Conservation (phyloP, 306 rosid species). For the Trichosanthes cucumerina region DNA sequence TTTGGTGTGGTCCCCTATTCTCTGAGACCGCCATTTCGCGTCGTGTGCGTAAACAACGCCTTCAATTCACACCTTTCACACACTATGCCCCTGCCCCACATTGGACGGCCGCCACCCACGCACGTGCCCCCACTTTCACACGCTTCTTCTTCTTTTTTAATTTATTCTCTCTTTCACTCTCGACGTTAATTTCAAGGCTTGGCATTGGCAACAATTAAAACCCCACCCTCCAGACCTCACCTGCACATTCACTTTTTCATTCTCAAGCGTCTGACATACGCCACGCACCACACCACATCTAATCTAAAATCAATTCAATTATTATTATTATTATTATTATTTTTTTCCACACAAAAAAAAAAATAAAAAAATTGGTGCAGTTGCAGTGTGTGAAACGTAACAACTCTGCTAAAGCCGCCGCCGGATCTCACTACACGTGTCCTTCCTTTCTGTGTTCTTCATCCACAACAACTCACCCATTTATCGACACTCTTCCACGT, state of each 20-base stretch:
- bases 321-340: neutral
- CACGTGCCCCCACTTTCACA: slow-evolving; percentile 20
- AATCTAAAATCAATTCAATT: neutral
- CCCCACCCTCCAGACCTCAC: neutral
- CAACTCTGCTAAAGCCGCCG: neutral
- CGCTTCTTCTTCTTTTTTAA: neutral
- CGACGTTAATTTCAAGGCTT: neutral
- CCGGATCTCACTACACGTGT: slow-evolving; percentile 5
- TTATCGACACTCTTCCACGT: slow-evolving; percentile 2
- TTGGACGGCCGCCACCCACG: slow-evolving; percentile 21
- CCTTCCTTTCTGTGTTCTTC: neutral
- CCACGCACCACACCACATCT: neutral
- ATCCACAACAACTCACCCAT: neutral
- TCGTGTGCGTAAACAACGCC: neutral
- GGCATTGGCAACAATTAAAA: neutral
- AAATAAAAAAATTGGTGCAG: neutral
- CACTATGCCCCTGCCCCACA: no score
- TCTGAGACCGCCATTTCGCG: slow-evolving; percentile 13
- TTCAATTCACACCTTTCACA: neutral
- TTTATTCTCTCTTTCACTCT: neutral
- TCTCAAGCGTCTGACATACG: neutral
- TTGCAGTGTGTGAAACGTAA: neutral
- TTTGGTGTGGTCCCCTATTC: slow-evolving; percentile 17
- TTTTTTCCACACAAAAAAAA: neutral
- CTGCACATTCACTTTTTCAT: neutral